Evolutionary conservation across 495 filamentous ascomycete genomes (phyloP), one percentile per base, ranked within the genome.

Genomic region (Hyaloscypha hepaticicola): DNA sequence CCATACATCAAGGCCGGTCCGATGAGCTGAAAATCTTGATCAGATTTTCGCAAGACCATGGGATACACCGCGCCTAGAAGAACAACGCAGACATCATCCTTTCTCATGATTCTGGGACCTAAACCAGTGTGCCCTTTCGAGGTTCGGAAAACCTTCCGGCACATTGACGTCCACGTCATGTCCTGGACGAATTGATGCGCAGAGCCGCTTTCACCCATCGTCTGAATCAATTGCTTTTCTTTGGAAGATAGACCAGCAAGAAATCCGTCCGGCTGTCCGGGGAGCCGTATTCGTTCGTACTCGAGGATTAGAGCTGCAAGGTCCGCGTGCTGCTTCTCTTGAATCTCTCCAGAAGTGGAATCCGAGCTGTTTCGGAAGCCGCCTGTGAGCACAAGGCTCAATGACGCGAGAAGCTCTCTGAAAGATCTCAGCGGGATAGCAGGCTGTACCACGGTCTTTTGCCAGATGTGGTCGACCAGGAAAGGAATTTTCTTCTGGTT

Each of bases 141-240:
- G 26, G 63, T 65, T 34, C 63, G 55, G 31, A 65, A 65, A 34
- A 65, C 48, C 21, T 34, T 65, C 25, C 63, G 51, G 25, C 61
- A 64, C 61, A 64, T 64, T 19, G 61, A 64, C 1, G 61, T 64
- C 61, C 61, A 64, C 21, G 61, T 64, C 61, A 64, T 64, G 21
- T 64, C 61, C 61, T 64, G 61, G 53, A 64, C 26, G 34, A 64
- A 64, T 25, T 64, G 61, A 64, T 56, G 52, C 19, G 52, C 51
- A 14, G 61, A 48, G 52, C 61, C 61, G 25, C 14, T 56, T 22
- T 31, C 25, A 33, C 52, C 61, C 34, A 58, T 50, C 16, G 9
- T 22, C 22, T 50, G 33, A 29, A 64, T 27, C 6, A 49, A 21
- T 1, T 9, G 21, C 21, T 58, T 64, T 5, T 64, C 52, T 48